A percentile compares a stretch with the other conserved stretches of the same genome.
Conservation (phyloP, 441 rosid species). For the Bruguiera hainesii region DNA sequence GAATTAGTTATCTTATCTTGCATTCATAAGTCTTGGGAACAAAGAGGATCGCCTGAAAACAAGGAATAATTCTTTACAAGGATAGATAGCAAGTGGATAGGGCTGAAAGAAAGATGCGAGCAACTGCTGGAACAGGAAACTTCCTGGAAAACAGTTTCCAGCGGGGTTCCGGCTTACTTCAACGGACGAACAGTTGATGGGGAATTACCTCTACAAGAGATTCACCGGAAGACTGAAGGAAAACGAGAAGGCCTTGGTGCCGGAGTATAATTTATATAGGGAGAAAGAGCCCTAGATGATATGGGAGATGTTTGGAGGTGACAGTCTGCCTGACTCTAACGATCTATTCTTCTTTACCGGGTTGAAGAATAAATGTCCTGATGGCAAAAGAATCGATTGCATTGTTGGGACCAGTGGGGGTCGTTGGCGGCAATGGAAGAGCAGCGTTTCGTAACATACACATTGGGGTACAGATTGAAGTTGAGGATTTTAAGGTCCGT, state of each 20-base stretch:
- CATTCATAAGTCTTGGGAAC: no score
- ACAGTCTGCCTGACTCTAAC: neutral
- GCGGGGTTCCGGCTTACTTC: neutral
- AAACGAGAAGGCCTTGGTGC: neutral
- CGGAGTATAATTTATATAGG: neutral
- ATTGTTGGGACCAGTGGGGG: neutral
- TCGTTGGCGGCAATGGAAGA: neutral
- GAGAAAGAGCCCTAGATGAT: neutral
- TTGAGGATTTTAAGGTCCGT: neutral
- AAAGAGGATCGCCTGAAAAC: no score
- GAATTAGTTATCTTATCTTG: no score
- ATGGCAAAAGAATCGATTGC: neutral
- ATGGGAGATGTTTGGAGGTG: neutral
- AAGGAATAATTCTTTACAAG: no score
- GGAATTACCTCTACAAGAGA: neutral
- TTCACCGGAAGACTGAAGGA: neutral
- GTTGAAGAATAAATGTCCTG: neutral
- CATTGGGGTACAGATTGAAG: neutral
- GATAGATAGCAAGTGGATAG: no score
- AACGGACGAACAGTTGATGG: neutral
- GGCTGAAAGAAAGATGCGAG: no score
- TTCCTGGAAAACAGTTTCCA: neutral
- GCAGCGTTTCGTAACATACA: no score
- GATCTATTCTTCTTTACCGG: neutral
- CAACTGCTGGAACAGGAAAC: no score